Percentiles rank a stretch among this genome's conserved stretches.
phyloP scores from a whole-genome alignment of 208 protist species.

The Leishmania gerbilli region DNA sequence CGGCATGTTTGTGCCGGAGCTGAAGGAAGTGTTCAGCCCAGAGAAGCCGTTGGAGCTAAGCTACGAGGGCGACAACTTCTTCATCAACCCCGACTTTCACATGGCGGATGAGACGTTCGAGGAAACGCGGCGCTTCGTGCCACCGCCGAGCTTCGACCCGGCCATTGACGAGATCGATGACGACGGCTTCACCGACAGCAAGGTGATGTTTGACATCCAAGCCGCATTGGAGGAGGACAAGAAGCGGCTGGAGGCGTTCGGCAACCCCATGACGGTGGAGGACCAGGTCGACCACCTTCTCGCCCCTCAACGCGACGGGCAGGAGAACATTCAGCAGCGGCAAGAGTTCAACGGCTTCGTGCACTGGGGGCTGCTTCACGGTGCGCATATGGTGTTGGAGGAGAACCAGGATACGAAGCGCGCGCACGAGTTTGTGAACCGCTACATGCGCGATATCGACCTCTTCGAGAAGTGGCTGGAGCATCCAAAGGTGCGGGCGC shows the following conservation, averaged over 20 bases:
- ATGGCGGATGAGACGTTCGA: constrained; percentile 84
- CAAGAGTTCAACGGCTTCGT: constrained; percentile 91
- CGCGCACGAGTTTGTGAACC: constrained; percentile 90
- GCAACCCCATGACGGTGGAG: constrained; percentile 85
- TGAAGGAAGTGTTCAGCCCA: constrained; percentile 65
- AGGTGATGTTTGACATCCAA: constrained; percentile 85
- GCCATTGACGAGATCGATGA: constrained; percentile 86
- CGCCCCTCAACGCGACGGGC: constrained; percentile 77
- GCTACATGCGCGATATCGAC: constrained; percentile 90
- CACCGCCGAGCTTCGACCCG: constrained; percentile 83
- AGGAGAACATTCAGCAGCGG: constrained; percentile 81
- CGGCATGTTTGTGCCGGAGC: constrained; percentile 86
- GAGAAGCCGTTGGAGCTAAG: constrained; percentile 73
- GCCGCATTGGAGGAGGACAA: constrained; percentile 85
- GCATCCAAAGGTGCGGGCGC: constrained; percentile 87
- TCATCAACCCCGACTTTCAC: constrained; percentile 68
- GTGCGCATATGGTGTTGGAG: constrained; percentile 85
- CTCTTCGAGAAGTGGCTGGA: constrained; percentile 91
- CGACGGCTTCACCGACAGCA: constrained; percentile 75
- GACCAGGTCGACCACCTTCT: constrained; percentile 88
- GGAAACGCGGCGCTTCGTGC: constrained; percentile 73
- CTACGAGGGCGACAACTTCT: constrained; percentile 77
- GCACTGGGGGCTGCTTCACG: constrained; percentile 89
- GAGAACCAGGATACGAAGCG: constrained; percentile 87
- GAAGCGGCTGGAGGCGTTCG: constrained; percentile 83